Conservation (phyloP, 2,329 filamentous ascomycete genomes). For the Fusarium brachygibbosum region DNA sequence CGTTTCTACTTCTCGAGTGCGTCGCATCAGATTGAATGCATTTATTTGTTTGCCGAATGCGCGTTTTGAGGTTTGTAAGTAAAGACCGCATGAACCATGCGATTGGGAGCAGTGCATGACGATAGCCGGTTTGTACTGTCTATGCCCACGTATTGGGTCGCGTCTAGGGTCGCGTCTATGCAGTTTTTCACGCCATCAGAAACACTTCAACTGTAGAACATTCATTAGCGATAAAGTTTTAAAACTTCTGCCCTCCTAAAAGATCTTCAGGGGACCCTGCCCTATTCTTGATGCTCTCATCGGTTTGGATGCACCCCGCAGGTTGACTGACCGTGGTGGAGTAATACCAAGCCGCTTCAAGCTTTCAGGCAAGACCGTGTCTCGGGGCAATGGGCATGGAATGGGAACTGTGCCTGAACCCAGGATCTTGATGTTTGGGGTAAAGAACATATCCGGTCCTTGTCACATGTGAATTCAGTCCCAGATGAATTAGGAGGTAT, state of each 20-base stretch:
- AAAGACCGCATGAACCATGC: conserved; percentile 42
- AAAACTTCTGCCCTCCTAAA: neutral
- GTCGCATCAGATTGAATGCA: conserved; percentile 9
- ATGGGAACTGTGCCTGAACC: conserved; percentile 1
- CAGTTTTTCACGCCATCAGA: neutral
- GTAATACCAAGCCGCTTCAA: conserved; percentile 22
- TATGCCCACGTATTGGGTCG: neutral
- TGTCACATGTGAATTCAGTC: conserved; percentile 25
- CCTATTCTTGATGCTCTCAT: conserved; percentile 16
- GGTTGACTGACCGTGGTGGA: conserved; percentile 34
- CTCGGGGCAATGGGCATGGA: conserved; percentile 24
- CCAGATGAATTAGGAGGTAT: no score
- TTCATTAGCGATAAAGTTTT: neutral
- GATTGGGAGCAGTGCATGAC: conserved; percentile 28
- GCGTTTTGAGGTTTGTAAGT: neutral
- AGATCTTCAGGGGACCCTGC: conserved; percentile 33
- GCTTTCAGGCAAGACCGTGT: conserved; percentile 11
- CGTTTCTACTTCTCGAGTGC: conserved; percentile 35
- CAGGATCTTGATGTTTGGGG: conserved; percentile 20
- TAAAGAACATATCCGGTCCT: conserved; percentile 12
- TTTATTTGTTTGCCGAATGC: conserved; percentile 4
- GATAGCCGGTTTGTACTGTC: neutral
- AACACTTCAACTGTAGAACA: neutral
- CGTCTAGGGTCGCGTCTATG: neutral
- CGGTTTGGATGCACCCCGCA: conserved; percentile 44